Conservation (phyloP, 1,284 basidiomycete species). For the Boletellus deceptivus region DNA sequence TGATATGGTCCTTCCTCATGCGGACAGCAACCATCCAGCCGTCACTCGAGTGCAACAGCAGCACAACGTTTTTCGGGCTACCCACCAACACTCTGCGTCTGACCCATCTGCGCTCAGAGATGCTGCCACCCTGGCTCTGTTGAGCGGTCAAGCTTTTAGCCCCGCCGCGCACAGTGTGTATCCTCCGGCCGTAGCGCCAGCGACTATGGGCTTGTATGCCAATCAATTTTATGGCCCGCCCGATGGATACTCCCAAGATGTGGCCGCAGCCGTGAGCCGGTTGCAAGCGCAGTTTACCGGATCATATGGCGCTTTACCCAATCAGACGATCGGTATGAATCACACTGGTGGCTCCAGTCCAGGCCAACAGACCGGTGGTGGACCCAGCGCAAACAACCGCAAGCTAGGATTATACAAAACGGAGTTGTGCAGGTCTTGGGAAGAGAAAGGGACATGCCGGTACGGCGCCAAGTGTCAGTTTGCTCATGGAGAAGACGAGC, state of each 20-base stretch:
- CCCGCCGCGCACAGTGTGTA: constrained; percentile 44
- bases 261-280: constrained; percentile 56
- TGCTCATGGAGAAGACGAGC: constrained; percentile 85
- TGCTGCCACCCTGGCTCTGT: constrained; percentile 58
- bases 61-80: constrained; percentile 63
- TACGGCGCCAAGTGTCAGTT: constrained; percentile 89
- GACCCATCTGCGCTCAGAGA: constrained; percentile 73
- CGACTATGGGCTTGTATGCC: constrained; percentile 57
- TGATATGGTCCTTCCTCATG: constrained; percentile 69
- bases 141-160: constrained; percentile 58
- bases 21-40: constrained; percentile 58
- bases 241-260: constrained; percentile 56
- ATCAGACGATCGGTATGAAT: constrained; percentile 36
- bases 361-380: constrained; percentile 39
- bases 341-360: constrained; percentile 39
- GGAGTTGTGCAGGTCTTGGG: constrained; percentile 89
- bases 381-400: constrained; percentile 84
- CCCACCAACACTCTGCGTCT: constrained; percentile 76
- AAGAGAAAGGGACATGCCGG: constrained; percentile 86
- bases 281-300: constrained; percentile 60
- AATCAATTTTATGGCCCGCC: constrained; percentile 66
- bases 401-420: constrained; percentile 91
- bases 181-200: constrained; percentile 45
- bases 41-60: constrained; percentile 75
- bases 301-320: constrained; percentile 48